Evolutionary conservation across 768 basidiomycete species (phyloP).

Genomic region (Lentinula sp.): DNA sequence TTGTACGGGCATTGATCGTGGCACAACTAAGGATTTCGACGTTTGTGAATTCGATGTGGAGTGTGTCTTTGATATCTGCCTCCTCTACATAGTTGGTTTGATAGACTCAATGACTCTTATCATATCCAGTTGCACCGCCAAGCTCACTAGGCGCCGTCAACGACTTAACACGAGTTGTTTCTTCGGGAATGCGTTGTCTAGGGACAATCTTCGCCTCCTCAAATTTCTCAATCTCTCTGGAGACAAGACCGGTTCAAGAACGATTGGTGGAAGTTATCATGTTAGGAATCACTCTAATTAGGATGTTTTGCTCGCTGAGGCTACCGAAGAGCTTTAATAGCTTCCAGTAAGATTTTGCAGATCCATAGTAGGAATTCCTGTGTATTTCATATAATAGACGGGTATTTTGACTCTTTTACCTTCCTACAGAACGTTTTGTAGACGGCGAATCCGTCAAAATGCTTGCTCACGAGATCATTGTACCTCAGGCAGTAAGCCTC

Average conservation of each 20-base stretch:
- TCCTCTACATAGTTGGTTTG: not conserved
- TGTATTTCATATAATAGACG: not conserved
- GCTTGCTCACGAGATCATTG: not conserved
- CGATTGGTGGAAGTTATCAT: slow-evolving; percentile 30
- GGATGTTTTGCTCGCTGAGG: not conserved
- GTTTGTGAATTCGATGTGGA: slow-evolving; percentile 25
- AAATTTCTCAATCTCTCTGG: slow-evolving; percentile 46
- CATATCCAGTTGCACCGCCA: slow-evolving; percentile 34
- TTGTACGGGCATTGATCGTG: slow-evolving; percentile 16
- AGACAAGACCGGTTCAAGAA: slow-evolving; percentile 38
- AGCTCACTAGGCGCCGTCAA: slow-evolving; percentile 44
- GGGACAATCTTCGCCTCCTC: slow-evolving; percentile 51
- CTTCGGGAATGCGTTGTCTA: slow-evolving; percentile 40
- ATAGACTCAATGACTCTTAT: slow-evolving; percentile 43
- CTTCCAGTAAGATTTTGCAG: not conserved
- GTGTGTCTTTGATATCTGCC: slow-evolving; percentile 17
- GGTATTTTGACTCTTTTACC: not conserved
- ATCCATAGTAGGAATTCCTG: not conserved
- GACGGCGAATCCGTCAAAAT: not conserved
- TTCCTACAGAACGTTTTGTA: too few relatives aligned
- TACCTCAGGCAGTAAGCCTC: not conserved
- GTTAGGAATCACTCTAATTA: not conserved
- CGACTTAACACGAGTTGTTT: slow-evolving; percentile 48
- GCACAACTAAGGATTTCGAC: slow-evolving; percentile 23
- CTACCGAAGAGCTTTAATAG: not conserved